Conservation (phyloP, 768 basidiomycete species). For the Hericium rajendrae region DNA sequence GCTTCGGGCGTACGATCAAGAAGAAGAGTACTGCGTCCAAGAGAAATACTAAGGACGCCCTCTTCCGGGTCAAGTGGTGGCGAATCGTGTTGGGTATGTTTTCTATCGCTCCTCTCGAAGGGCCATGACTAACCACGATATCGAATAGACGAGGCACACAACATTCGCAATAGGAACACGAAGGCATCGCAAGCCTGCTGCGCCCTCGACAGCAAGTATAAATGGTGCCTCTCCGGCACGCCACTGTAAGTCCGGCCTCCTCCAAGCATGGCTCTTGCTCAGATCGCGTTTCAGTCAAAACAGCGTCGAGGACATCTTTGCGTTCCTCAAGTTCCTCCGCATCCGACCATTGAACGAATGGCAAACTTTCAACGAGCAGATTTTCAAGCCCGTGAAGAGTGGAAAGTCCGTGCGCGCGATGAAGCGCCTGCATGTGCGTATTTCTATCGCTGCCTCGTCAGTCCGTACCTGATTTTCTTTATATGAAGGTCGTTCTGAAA, state of each 20-base stretch:
- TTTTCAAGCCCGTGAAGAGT: constrained; percentile 70
- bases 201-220: constrained; percentile 63
- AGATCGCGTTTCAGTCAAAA: constrained; percentile 23
- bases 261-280: not conserved
- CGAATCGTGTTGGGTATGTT: constrained; percentile 70
- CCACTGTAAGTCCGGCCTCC: constrained; percentile 40
- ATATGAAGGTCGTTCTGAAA: constrained; percentile 59
- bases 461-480: too few relatives aligned
- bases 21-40: constrained; percentile 32
- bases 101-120: not conserved
- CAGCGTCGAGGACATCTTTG: constrained; percentile 80
- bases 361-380: constrained; percentile 68
- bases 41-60: constrained; percentile 44
- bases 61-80: constrained; percentile 79
- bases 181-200: constrained; percentile 74
- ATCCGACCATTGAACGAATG: constrained; percentile 75
- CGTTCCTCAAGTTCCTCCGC: constrained; percentile 81
- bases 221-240: constrained; percentile 86
- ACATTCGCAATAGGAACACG: constrained; percentile 81
- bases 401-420: constrained; percentile 60
- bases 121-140: not conserved
- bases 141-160: constrained; percentile 77
- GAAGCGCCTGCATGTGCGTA: constrained; percentile 69
- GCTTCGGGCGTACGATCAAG: constrained; percentile 35
- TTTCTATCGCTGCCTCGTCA: not conserved